Conservation (phyloP, 23 red algal genomes). For the Agarophyton chilense region DNA sequence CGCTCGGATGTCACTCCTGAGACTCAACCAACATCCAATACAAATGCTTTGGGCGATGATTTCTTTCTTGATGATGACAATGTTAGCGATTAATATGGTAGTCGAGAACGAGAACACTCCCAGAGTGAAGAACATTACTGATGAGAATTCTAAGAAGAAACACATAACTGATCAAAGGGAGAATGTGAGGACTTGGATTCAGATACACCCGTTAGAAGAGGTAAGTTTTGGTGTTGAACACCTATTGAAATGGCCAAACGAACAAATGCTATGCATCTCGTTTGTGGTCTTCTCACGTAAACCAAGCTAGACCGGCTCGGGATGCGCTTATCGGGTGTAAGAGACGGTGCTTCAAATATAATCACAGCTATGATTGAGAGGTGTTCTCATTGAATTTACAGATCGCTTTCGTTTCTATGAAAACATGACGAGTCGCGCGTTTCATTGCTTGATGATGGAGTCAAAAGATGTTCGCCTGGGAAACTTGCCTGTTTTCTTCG, state of each 20-base stretch:
- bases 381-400: not conserved
- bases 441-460: not conserved
- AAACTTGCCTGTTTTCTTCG: not conserved
- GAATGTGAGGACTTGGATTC: not conserved
- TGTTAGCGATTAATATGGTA: not conserved
- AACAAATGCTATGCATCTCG: too few relatives aligned
- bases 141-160: not conserved
- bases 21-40: not conserved
- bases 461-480: not conserved
- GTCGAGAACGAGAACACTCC: not conserved
- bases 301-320: too few relatives aligned
- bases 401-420: not conserved
- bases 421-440: not conserved
- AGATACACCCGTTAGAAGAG: too few relatives aligned
- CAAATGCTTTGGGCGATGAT: not conserved
- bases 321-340: too few relatives aligned
- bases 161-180: not conserved
- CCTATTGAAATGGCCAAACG: too few relatives aligned
- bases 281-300: too few relatives aligned
- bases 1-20: not conserved
- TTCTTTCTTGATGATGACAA: constrained; percentile 31
- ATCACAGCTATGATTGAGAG: too few relatives aligned
- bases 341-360: too few relatives aligned
- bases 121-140: not conserved
- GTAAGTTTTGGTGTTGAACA: too few relatives aligned